Base-by-base conservation (phyloP, 768 basidiomycete species). In the Phanerodontia chrysosporium region DNA sequence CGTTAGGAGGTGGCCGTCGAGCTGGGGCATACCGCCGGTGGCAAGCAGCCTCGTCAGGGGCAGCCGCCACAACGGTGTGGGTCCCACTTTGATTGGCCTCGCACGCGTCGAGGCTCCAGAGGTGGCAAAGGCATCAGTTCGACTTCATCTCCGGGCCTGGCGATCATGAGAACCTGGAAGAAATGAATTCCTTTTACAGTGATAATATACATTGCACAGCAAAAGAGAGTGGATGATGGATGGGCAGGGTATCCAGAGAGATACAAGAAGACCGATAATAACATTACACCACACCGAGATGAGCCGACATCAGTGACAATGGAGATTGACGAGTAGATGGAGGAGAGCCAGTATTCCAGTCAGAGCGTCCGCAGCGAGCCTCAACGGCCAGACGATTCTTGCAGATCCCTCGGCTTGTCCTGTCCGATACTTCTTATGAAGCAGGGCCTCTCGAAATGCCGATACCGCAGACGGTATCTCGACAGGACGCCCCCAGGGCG, bases 401-500 rank as follows among this genome's bases (percentile, higher is more conserved):
- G 52, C 39, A 27, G 30, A 32, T 42, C 52, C 52, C 52, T 53
- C 52, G 52, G 52, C 52, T 53, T 53, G 52, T 35, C 52, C 52
- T 39, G 30, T 8, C 52, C 52, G 35, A 21, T 32, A 22, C 39
- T 42, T 42, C n/a, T 24, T 25, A 32, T 32, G 29, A 42, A 53
- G 52, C 9, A 24, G 52, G 52, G 29, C 51, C 21, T 29, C 35
- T 36, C 35, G 30, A 28, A 36, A 53, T 25, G 36, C 52, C 32
- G 52, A 39, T 7, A 53, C 39, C 51, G 52, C 13, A n/a, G 3
- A n/a, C 16, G 39, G 39, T 42, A 30, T 51, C 52, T 39, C 25
- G 52, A 25, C 27, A 28, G 52, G 52, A 39, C 52, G 52, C 52
- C 52, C 52, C 52, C 52, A 53, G 52, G 52, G 52, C 32, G 52